phyloP scores from a whole-genome alignment of 2,329 filamentous ascomycete species.

The Exophiala aquamarina region DNA sequence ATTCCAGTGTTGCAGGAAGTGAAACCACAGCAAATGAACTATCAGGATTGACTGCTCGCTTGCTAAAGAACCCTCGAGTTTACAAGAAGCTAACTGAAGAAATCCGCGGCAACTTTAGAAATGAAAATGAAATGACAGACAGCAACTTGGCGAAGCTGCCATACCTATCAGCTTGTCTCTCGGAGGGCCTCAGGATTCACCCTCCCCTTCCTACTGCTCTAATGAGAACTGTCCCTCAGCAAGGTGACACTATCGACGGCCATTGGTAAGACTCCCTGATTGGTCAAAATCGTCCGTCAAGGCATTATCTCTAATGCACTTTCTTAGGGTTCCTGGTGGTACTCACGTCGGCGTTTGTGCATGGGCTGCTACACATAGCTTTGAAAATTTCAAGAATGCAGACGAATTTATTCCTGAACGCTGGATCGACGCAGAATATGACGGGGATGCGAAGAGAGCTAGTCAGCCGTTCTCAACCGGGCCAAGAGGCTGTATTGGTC shows the following conservation, averaged over 20 bases:
- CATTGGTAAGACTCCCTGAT: too few species aligned
- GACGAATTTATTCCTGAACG: too few species aligned
- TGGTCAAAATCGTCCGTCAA: too few species aligned
- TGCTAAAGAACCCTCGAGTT: slow-evolving; percentile 25
- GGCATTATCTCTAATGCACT: too few species aligned
- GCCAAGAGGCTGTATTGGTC: too few species aligned
- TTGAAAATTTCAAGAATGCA: too few species aligned
- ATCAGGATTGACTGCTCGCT: slow-evolving; percentile 25
- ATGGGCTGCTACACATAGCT: too few species aligned
- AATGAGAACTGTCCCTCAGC: slow-evolving; percentile 16
- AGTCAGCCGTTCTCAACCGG: too few species aligned
- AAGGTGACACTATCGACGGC: slow-evolving; percentile 29
- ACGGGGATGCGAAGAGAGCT: too few species aligned
- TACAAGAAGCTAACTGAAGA: slow-evolving; percentile 28
- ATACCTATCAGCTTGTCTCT: slow-evolving; percentile 47
- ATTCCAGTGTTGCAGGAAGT: slow-evolving; percentile 27
- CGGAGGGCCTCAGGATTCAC: slow-evolving; percentile 48
- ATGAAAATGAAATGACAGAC: slow-evolving; percentile 31
- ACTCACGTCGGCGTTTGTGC: too few species aligned
- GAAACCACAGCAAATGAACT: slow-evolving; percentile 29
- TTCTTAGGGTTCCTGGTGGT: too few species aligned
- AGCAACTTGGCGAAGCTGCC: slow-evolving; percentile 45
- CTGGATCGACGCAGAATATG: too few species aligned
- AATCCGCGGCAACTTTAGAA: slow-evolving; percentile 28
- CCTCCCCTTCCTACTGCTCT: slow-evolving; percentile 45